Evolutionary conservation across 495 filamentous ascomycete genomes (phyloP).

Genomic region (Eremomyces bilateralis): DNA sequence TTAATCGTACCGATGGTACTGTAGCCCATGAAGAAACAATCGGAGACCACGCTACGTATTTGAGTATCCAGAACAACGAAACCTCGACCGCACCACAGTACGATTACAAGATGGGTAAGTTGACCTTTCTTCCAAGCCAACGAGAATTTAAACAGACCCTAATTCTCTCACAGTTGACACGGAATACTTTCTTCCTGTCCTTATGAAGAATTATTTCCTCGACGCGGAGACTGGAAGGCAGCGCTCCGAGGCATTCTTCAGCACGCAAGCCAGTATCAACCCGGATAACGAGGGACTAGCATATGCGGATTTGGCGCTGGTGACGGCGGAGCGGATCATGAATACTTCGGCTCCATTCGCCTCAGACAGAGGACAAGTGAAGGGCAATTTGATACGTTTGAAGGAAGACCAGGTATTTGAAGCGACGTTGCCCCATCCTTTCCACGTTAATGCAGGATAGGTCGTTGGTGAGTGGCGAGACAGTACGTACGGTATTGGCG

Average conservation of each 20-base stretch:
- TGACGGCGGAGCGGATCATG: constrained; percentile 36
- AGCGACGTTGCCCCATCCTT: no score
- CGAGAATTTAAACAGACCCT: constrained; percentile 11
- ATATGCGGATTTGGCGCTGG: constrained; percentile 28
- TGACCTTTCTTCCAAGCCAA: constrained; percentile 2
- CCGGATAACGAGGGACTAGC: constrained; percentile 27
- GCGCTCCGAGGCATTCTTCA: constrained; percentile 25
- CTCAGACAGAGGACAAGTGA: constrained; percentile 22
- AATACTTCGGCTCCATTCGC: constrained; percentile 31
- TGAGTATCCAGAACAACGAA: constrained; percentile 30
- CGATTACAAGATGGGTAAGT: constrained; percentile 33
- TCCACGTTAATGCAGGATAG: no score
- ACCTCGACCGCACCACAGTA: constrained; percentile 30
- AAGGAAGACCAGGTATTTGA: constrained; percentile 30
- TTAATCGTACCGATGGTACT: constrained; percentile 34
- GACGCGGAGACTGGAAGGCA: constrained; percentile 22
- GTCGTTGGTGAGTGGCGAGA: constrained; percentile 45
- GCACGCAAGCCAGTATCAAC: constrained; percentile 24
- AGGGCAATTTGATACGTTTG: constrained; percentile 33
- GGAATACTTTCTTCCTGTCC: constrained; percentile 36
- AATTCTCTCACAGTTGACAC: constrained; percentile 27
- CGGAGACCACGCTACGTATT: constrained; percentile 41
- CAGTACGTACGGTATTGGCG: constrained; percentile 35
- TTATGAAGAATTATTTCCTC: constrained; percentile 37
- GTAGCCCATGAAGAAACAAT: constrained; percentile 46